Percentiles rank a stretch among this genome's conserved stretches.
phyloP scores from a whole-genome alignment of 2,329 filamentous ascomycete genomes.

The Celoporthe dispersa region DNA sequence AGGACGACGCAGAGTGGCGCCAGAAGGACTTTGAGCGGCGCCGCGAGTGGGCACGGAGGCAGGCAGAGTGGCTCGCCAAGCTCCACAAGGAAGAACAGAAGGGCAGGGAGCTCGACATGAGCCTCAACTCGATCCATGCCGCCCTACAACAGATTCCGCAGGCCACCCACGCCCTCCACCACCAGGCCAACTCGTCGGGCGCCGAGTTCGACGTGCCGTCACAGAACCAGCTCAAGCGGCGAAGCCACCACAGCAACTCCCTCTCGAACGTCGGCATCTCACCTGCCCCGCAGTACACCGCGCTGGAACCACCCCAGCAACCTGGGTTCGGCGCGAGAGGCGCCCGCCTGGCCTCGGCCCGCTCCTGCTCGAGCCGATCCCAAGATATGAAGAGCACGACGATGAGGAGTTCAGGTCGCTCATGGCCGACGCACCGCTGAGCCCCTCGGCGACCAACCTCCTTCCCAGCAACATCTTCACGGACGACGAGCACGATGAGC shows the following conservation, averaged over 20 bases:
- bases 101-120: slow-evolving; percentile 51
- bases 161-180: slow-evolving; percentile 45
- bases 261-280: slow-evolving; percentile 47
- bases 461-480: slow-evolving; percentile 69
- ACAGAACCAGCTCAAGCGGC: slow-evolving; percentile 50
- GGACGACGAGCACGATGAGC: slow-evolving; percentile 66
- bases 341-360: slow-evolving; percentile 41
- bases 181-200: slow-evolving; percentile 48
- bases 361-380: slow-evolving; percentile 46
- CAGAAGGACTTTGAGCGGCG: slow-evolving; percentile 56
- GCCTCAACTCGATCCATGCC: slow-evolving; percentile 51
- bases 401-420: slow-evolving; percentile 67
- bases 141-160: slow-evolving; percentile 47
- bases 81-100: slow-evolving; percentile 54
- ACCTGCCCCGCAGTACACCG: slow-evolving; percentile 48
- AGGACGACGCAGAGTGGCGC: slow-evolving; percentile 62
- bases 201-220: slow-evolving; percentile 52
- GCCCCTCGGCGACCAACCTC: slow-evolving; percentile 74
- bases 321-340: slow-evolving; percentile 17
- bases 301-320: slow-evolving; percentile 32
- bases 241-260: slow-evolving; percentile 54
- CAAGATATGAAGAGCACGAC: slow-evolving; percentile 54
- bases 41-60: slow-evolving; percentile 59
- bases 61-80: slow-evolving; percentile 57
- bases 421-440: slow-evolving; percentile 71